Percentiles rank a stretch among this genome's conserved stretches.
Evolutionary conservation across 2,329 filamentous ascomycete species (phyloP).

Genomic region (Cryoendolithus antarcticus): DNA sequence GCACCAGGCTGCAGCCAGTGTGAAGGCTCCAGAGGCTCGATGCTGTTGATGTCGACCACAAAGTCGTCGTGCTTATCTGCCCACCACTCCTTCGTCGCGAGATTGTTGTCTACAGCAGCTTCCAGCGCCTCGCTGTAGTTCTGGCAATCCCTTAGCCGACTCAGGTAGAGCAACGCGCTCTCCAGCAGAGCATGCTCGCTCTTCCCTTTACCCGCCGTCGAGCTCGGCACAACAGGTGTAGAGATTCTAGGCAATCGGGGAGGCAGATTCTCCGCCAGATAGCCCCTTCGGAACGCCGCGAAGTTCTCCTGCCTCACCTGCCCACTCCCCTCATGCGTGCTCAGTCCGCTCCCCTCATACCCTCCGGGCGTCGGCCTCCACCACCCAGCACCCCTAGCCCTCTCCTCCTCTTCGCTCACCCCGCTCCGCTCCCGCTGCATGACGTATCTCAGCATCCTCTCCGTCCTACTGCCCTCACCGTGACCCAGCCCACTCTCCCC

Average conservation of each 20-base stretch:
- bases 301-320: slow-evolving; percentile 16
- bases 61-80: slow-evolving; percentile 44
- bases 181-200: slow-evolving; percentile 28
- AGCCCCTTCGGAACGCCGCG: slow-evolving; percentile 23
- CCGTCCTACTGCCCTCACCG: slow-evolving; percentile 21
- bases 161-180: slow-evolving; percentile 49
- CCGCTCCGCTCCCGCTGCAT: slow-evolving; percentile 26
- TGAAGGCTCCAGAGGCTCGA: slow-evolving; percentile 40
- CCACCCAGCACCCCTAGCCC: slow-evolving; percentile 22
- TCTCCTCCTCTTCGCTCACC: slow-evolving; percentile 22
- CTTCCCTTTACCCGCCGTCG: slow-evolving; percentile 1
- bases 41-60: slow-evolving; percentile 40
- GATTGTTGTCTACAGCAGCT: slow-evolving; percentile 41
- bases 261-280: slow-evolving; percentile 21
- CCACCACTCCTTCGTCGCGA: slow-evolving; percentile 42
- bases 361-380: slow-evolving; percentile 13
- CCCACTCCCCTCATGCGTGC: no score
- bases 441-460: slow-evolving; percentile 28
- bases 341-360: neutral
- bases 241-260: slow-evolving; percentile 17
- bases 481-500: slow-evolving; percentile 28
- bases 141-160: slow-evolving; percentile 42
- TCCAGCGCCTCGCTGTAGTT: slow-evolving; percentile 43
- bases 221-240: slow-evolving; percentile 12
- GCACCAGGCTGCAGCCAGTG: slow-evolving; percentile 52